These are phyloP conservation scores for Pichia heedii DNA, from an alignment of 805 yeast species.

Conservation along the genomic window DNA sequence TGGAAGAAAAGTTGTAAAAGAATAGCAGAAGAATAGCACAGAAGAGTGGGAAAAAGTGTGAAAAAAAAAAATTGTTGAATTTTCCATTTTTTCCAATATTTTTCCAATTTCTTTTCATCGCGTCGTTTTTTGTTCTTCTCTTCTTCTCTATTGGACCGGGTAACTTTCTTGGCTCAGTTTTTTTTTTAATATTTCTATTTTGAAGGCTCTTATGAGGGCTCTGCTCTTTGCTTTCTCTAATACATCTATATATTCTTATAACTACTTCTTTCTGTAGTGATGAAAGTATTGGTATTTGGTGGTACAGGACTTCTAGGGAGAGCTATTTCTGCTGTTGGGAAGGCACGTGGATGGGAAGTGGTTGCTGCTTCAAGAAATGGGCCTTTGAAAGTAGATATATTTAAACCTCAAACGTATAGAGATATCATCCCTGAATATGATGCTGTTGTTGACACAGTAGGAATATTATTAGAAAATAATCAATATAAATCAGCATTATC, in stretches of 20 bases:
- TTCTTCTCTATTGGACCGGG: no score
- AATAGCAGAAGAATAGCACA: not conserved
- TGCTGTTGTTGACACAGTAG: conserved; percentile 78
- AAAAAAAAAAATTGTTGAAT: no score
- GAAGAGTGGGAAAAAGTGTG: not conserved
- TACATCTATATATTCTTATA: no score
- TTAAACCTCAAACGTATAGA: conserved; percentile 51
- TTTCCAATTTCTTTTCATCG: no score
- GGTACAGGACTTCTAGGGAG: conserved; percentile 79
- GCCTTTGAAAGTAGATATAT: conserved; percentile 63
- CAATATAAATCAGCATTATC: conserved; percentile 44
- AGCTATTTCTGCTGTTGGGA: conserved; percentile 60
- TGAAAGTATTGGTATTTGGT: conserved; percentile 57
- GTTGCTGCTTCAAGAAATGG: conserved; percentile 51
- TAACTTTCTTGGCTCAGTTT: no score
- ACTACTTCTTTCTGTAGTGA: not conserved
- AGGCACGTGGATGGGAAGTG: conserved; percentile 55
- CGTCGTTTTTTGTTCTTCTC: no score
- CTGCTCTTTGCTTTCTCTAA: no score
- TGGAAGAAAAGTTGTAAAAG: not conserved
- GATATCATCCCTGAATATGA: conserved; percentile 38
- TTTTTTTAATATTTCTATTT: no score
- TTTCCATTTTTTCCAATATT: no score
- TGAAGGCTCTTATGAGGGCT: no score
- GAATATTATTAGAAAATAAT: conserved; percentile 61